These are phyloP conservation scores for Alternaria arborescens DNA, from an alignment of 2,329 filamentous ascomycete genomes.

Conservation along the genomic window DNA sequence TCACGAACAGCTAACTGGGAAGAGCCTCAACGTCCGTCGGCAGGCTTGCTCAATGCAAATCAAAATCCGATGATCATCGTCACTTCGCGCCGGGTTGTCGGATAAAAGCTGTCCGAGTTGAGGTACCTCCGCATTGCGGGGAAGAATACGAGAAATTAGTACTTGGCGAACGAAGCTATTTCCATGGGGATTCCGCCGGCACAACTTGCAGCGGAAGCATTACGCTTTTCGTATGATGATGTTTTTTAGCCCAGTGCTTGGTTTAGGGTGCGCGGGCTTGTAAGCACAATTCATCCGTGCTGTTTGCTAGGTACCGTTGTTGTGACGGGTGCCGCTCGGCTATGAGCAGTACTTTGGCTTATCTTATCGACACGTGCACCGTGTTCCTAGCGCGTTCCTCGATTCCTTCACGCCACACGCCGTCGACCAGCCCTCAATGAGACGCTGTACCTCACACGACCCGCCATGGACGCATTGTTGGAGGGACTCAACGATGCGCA, in stretches of 20 bases:
- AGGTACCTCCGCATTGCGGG: conserved; percentile 22
- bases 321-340: neutral
- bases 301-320: neutral
- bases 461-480: conserved; percentile 63
- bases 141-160: conserved; percentile 13
- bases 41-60: conserved; percentile 25
- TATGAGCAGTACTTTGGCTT: neutral
- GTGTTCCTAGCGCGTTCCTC: conserved; percentile 17
- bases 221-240: conserved; percentile 13
- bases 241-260: neutral
- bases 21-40: conserved; percentile 16
- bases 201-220: conserved; percentile 4
- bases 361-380: conserved; percentile 12
- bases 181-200: neutral
- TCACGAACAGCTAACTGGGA: conserved; percentile 16
- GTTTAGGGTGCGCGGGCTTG: neutral
- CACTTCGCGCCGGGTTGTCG: conserved; percentile 27
- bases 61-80: conserved; percentile 25
- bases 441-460: conserved; percentile 16
- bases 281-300: neutral
- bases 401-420: neutral
- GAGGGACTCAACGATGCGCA: conserved; percentile 71
- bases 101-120: conserved; percentile 33
- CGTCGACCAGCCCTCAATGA: conserved; percentile 12
- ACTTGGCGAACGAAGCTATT: conserved; percentile 12